phyloP scores from a whole-genome alignment of 441 rosid genomes.

The Jatropha multifida region DNA sequence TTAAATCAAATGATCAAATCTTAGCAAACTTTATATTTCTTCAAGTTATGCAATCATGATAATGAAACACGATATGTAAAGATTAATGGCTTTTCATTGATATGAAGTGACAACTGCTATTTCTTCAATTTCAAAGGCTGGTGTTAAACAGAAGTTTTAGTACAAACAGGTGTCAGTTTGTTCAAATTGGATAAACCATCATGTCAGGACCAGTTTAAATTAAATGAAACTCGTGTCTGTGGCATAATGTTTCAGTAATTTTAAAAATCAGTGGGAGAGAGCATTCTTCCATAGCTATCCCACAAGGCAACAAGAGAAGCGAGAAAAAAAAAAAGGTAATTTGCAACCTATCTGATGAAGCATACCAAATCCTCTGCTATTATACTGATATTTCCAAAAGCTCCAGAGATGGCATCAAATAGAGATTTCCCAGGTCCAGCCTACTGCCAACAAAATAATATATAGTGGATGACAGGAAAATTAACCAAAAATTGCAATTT shows the following conservation, averaged over 20 bases:
- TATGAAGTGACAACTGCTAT: background rate
- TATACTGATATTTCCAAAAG: constrained; percentile 72
- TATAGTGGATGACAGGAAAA: constrained; percentile 26
- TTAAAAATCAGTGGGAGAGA: background rate
- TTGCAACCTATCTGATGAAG: constrained; percentile 22
- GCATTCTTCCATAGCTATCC: background rate
- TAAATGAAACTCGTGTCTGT: background rate
- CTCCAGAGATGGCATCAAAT: constrained; percentile 71
- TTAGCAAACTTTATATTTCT: background rate
- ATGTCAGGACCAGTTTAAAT: background rate
- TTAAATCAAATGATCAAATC: background rate
- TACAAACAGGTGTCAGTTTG: background rate
- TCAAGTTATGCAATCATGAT: background rate
- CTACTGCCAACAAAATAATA: constrained; percentile 55
- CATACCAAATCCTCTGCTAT: constrained; percentile 96
- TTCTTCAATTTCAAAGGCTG: background rate
- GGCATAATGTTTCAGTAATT: background rate
- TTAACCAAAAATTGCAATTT: constrained; percentile 23
- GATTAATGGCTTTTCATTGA: background rate
- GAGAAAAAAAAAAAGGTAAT: background rate
- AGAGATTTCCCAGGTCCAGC: constrained; percentile 92
- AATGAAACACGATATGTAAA: too few species aligned
- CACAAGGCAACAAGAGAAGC: background rate
- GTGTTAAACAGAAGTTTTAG: background rate
- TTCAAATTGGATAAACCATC: background rate